These are phyloP conservation scores for Fragaria ananassa DNA, from an alignment of 306 rosid genomes.

Conservation along the genomic window DNA sequence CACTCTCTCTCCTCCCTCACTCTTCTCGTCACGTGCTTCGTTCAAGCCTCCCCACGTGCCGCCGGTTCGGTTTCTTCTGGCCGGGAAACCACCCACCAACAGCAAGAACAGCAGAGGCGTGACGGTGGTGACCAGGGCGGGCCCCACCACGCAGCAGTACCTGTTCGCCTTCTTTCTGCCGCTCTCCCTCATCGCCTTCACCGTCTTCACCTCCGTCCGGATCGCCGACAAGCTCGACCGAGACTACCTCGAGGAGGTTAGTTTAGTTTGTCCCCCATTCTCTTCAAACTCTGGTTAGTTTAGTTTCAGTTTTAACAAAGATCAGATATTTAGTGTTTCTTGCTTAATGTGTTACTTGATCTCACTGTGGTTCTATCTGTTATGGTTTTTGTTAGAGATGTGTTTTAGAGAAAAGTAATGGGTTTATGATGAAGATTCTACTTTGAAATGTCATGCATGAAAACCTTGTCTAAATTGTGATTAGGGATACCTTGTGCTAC, in stretches of 20 bases:
- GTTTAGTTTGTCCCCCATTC: background rate
- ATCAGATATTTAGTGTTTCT: background rate
- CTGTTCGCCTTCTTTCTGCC: slow-evolving; percentile 66
- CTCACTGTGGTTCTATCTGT: too few relatives aligned
- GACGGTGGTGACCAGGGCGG: slow-evolving; percentile 54
- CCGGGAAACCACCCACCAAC: slow-evolving; percentile 20
- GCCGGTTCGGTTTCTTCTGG: slow-evolving; percentile 5
- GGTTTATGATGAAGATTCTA: background rate
- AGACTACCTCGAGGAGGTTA: slow-evolving; percentile 73
- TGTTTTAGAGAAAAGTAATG: background rate
- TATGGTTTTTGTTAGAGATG: too few relatives aligned
- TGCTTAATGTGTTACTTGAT: background rate
- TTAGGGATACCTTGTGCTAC: background rate
- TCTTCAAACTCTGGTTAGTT: slow-evolving; percentile 33
- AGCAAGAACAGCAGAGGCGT: background rate
- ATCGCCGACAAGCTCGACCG: slow-evolving; percentile 64
- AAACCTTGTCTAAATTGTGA: background rate
- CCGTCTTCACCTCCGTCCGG: slow-evolving; percentile 53
- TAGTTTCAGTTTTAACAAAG: background rate
- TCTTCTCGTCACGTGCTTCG: slow-evolving; percentile 24
- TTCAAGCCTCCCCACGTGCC: slow-evolving; percentile 24
- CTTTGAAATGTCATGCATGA: too few relatives aligned
- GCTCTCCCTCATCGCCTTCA: slow-evolving; percentile 56
- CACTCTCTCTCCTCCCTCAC: slow-evolving; percentile 16
- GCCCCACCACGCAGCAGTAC: slow-evolving; percentile 50